phyloP scores from a whole-genome alignment of 164 flowering plant species.

The Vitis vinifera region ASM3070453v1 NC_081817.1:9587501-9588000 shows the following conservation, averaged over 20 bases:
- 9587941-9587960: too few species aligned
- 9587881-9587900: too few species aligned
- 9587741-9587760: conserved; percentile 3
- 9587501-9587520: not conserved
- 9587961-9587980: too few species aligned
- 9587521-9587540: conserved; percentile 6
- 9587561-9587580: too few species aligned
- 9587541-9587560: not conserved
- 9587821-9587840: too few species aligned
- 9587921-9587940: too few species aligned
- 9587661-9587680: conserved; percentile 1
- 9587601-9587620: not conserved
- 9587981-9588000: too few species aligned
- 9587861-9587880: too few species aligned
- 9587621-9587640: not conserved
- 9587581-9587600: not conserved
- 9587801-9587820: too few species aligned
- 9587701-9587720: not conserved
- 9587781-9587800: not conserved
- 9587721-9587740: conserved; percentile 2
- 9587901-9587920: too few species aligned
- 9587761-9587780: not conserved
- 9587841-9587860: too few species aligned
- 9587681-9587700: not conserved
- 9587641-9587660: not conserved